phyloP scores from a whole-genome alignment of 192 early-diverging fungal genomes.

The Dispira simplex region DNA sequence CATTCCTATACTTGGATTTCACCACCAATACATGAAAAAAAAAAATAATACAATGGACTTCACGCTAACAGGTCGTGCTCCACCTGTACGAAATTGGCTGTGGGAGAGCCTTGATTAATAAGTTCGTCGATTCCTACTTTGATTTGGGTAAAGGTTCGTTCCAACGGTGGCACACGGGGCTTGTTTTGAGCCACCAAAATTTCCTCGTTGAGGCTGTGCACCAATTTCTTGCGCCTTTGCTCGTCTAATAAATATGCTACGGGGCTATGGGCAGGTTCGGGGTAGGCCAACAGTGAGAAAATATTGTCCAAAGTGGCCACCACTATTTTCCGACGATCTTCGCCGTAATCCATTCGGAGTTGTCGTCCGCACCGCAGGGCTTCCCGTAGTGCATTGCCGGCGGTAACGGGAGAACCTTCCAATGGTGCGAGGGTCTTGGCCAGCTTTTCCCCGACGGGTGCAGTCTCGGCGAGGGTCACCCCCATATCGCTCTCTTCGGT shows the following conservation, averaged over 20 bases:
- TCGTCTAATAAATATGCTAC: constrained; percentile 34
- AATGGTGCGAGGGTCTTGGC: constrained; percentile 15
- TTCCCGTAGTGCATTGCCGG: constrained; percentile 17
- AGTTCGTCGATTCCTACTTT: constrained; percentile 24
- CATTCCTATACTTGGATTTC: too few species aligned
- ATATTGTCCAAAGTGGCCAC: constrained; percentile 24
- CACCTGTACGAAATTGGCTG: constrained; percentile 24
- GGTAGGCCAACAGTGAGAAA: constrained; percentile 58
- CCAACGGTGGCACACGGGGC: constrained; percentile 39
- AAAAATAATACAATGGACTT: background rate
- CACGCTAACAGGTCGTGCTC: constrained; percentile 21
- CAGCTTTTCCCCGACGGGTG: constrained; percentile 13
- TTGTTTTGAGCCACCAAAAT: constrained; percentile 41
- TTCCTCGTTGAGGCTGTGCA: constrained; percentile 47
- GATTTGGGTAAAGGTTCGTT: constrained; percentile 25
- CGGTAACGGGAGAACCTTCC: background rate
- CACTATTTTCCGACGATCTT: constrained; percentile 25
- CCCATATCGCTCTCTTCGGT: constrained; percentile 19
- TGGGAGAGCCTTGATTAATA: constrained; percentile 16
- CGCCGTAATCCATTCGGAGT: constrained; percentile 35
- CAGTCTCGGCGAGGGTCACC: constrained; percentile 14
- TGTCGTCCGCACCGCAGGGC: constrained; percentile 34
- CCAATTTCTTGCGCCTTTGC: constrained; percentile 36
- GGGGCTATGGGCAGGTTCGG: constrained; percentile 33
- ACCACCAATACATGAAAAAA: too few species aligned